Evolutionary conservation across 768 basidiomycete species (phyloP).

Genomic region (Auriculariales sp.): DNA sequence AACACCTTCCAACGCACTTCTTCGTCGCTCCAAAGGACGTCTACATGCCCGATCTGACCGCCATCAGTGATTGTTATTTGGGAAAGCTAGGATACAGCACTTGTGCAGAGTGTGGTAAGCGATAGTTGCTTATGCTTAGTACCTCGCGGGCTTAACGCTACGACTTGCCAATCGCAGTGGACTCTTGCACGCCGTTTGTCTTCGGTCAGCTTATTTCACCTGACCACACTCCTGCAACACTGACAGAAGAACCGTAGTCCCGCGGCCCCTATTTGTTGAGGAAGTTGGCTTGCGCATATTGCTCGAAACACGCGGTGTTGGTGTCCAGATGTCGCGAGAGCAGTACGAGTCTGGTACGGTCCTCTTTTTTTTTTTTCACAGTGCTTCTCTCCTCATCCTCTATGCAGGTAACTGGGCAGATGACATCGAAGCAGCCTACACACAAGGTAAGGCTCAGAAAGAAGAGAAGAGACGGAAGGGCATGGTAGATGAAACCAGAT

Average conservation of each 20-base stretch:
- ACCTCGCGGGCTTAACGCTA: too few species aligned
- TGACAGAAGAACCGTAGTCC: conserved; percentile 36
- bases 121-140: too few species aligned
- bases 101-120: conserved; percentile 65
- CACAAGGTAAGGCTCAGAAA: background rate
- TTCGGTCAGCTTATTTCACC: conserved; percentile 34
- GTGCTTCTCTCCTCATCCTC: too few species aligned
- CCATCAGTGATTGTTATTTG: conserved; percentile 56
- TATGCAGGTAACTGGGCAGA: background rate
- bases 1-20: conserved; percentile 47
- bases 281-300: conserved; percentile 61
- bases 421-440: background rate
- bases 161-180: too few species aligned
- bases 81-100: conserved; percentile 78
- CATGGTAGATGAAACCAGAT: background rate
- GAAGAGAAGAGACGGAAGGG: background rate
- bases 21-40: conserved; percentile 61
- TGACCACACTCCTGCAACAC: too few species aligned
- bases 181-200: conserved; percentile 62
- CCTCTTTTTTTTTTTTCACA: too few species aligned
- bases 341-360: conserved; percentile 63
- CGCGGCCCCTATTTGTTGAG: conserved; percentile 67
- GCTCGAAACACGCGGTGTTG: conserved; percentile 48
- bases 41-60: conserved; percentile 73
- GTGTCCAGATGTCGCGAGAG: conserved; percentile 49